Base-by-base conservation (phyloP, 805 yeast genomes). In the Blastobotrys peoriensis region DNA sequence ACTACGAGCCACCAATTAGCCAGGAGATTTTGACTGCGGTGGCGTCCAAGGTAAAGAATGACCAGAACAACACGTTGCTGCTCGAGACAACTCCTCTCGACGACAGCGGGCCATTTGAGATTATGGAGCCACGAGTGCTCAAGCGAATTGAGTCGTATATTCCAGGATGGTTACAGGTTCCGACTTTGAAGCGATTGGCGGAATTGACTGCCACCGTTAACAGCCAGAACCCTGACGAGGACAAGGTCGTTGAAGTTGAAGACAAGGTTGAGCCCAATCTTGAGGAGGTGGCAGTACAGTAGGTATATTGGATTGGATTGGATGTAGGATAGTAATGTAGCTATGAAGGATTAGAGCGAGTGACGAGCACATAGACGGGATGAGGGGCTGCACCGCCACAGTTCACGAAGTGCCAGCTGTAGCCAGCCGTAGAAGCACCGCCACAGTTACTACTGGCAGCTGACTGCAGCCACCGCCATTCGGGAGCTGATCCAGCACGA, bases 81-180 rank as follows among this genome's bases (percentile, higher is more conserved):
- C 51, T 68, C 36, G 68, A 66, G 44, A 50, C 83, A 39, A 57
- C 63, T 21, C 62, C 65, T 19, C 47, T 66, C 22, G 61, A 57
- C 36, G 71, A 67, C 46, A 54, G 64, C 33, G 71, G 70, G 2
- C 67, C 70, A 13, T 67, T 66, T 48, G 70, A 65, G 52, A 56
- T 68, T 40, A 60, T 62, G 25, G 62, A 63, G 44, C 69, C 74
- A 73, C 84, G 59, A 70, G 85, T 60, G 81, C 83, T 56, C 87
- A 86, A 68, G 88, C 95, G 15, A 45, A 60, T 69, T 22, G 72
- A 68, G 56, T 63, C 71, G 17, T 93, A 89, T 60, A 91, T 93
- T 50, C 98, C 98, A 33, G 89, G 95, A 1, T 86, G 94, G 86
- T 71, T 93, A 66, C 85, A 83, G 55, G 78, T 89, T 52, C 98